Conservation (phyloP, 495 filamentous ascomycete species). For the Penicillium mononematosum region DNA sequence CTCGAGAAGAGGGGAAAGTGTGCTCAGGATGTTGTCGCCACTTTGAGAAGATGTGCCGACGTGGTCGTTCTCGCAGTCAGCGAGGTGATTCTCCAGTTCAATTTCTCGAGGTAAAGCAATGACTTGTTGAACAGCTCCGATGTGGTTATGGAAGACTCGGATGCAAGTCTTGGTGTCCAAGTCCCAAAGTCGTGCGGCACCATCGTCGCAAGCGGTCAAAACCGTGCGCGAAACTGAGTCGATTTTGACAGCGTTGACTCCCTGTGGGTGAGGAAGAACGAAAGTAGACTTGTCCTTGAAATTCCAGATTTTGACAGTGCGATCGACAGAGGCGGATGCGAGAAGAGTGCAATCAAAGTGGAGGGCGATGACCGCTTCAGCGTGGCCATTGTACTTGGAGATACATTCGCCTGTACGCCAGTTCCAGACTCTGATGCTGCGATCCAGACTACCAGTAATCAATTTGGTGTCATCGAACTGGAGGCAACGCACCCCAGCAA, state of each 20-base stretch:
- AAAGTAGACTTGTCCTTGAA: slow-evolving; percentile 80
- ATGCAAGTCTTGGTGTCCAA: slow-evolving; percentile 78
- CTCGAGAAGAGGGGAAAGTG: slow-evolving; percentile 28
- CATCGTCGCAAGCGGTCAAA: slow-evolving; percentile 91
- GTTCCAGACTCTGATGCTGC: slow-evolving; percentile 89
- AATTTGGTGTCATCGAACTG: slow-evolving; percentile 92
- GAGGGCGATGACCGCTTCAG: slow-evolving; percentile 75
- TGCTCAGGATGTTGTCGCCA: slow-evolving; percentile 25
- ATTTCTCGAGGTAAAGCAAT: slow-evolving; percentile 78
- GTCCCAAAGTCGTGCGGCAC: slow-evolving; percentile 90
- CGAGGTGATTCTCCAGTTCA: slow-evolving; percentile 70
- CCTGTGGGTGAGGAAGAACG: slow-evolving; percentile 78
- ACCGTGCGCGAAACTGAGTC: slow-evolving; percentile 79
- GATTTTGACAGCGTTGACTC: slow-evolving; percentile 90
- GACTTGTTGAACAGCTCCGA: slow-evolving; percentile 92
- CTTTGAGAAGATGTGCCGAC: slow-evolving; percentile 40
- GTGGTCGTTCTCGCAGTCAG: slow-evolving; percentile 57
- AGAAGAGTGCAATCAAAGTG: slow-evolving; percentile 82
- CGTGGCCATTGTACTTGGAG: slow-evolving; percentile 74
- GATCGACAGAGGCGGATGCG: slow-evolving; percentile 84
- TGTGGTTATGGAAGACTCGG: slow-evolving; percentile 83
- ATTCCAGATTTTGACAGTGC: slow-evolving; percentile 90
- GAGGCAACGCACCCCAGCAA: slow-evolving; percentile 76
- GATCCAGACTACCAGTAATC: slow-evolving; percentile 79
- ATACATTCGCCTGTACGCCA: slow-evolving; percentile 90